Base-by-base conservation (phyloP, 164 flowering plant genomes). In the Protea cynaroides region DNA sequence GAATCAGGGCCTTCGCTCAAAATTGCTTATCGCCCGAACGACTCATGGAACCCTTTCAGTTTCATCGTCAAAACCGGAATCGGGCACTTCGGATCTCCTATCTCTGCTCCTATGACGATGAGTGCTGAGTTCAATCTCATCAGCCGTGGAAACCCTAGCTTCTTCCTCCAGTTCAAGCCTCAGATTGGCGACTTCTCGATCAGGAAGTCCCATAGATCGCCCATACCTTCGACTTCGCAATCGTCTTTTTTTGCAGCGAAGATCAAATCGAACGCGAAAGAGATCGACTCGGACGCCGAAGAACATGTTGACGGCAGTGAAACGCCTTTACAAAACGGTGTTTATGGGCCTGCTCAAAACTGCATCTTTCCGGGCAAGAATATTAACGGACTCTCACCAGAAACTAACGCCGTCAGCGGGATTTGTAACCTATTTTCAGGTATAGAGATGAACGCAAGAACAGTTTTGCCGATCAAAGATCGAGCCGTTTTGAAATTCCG, bases 111-210 rank as follows among this genome's bases (percentile, higher is more conserved):
- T 25, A 56, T 87, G 81, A 64, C 79, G 17, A 84, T 87, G 82
- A 80, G 82, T 71, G 87, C 87, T 50, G 90, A 87, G 69, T 89
- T 89, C 75, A 84, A 78, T 56, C 71, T 85, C 34, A 64, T 84
- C 51, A 74, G 78, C 12, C 46, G 56, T 22, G 78, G 82, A 17
- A 82, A 76, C 72, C 93, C 96, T 58, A 74, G 67, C 46, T 89
- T 89, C 56, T 77, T 84, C 70, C 78, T 89, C 38, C 84, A 78
- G 40, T 83, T 89, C 71, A 79, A 73, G 68, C 93, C 96, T 12
- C 73, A 53, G 34, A 74, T 85, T 40, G 96, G 91, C 2, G 93
- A 87, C 64, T 89, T 87, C 75, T 79, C 84, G 7, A 51, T 85
- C 57, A 85, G 75, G 79, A 85, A 72, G 22, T 58, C 68, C 22